Base-by-base conservation (phyloP, 139 green algal genomes). In the Zygnema cylindricum region DNA sequence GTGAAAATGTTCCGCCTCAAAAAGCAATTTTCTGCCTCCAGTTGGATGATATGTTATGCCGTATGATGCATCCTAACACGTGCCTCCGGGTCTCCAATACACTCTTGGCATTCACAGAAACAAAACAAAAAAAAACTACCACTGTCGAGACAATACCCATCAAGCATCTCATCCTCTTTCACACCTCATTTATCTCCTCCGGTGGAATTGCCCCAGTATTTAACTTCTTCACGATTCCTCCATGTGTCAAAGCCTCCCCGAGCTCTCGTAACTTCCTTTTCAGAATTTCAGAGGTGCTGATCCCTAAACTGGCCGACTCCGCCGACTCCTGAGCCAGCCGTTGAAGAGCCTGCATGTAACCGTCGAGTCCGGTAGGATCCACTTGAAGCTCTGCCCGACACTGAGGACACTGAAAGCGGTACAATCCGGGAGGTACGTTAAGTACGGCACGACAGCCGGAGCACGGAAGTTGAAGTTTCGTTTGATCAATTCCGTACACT, bases 391-490 rank as follows among this genome's bases (percentile, higher is more conserved):
- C 42, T 11, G 77, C 78, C 40, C 2, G n/a, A 73, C 85, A 90
- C 42, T 88, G 77, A 32, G 85, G 85, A 77, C 85, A 90, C 49
- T 39, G 35, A 73, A 90, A 90, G 2, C 36, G 39, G 33, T 89
- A 11, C 3, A 90, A 30, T 71, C 77, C 77, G 1, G 43, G n/a
- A 7, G 85, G 85, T 39, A 90, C 85, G 42, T 88, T 89, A 11
- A 90, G 77, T 21, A 90, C n/a, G 2, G 85, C 77, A 7, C 32
- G 77, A 33, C 85, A 90, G 77, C 73, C 36, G 11, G 85, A 71
- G 85, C 85, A 90, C 3, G 85, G 77, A 25, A 90, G 85, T 73
- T 90, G 85, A 33, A 90, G 69, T 33, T 90, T 90, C 39, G 42
- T 79, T 11, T 79, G 36, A 43, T 79, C 71, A 16, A 63, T 79